Base-by-base conservation (phyloP, 306 rosid genomes). In the Erythrophleum fordii region DNA sequence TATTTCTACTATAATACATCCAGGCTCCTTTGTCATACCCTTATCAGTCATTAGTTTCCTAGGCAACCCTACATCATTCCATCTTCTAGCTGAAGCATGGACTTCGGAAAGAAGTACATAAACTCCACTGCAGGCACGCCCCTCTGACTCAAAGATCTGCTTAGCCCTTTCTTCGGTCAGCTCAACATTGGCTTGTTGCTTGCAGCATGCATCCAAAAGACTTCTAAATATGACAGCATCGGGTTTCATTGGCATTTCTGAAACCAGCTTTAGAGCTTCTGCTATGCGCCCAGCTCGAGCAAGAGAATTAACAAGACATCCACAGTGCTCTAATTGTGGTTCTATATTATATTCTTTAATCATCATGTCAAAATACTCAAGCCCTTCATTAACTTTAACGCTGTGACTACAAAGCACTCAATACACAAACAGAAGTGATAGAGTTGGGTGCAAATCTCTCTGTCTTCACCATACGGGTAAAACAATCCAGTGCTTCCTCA, bases 141-240 rank as follows among this genome's bases (percentile, higher is more conserved):
- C 91, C 65, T 81, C 85, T 28, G 89, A 79, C 49, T 86, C 84
- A 69, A 94, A 86, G 7, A 90, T 84, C 69, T 87, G 89, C 34
- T 79, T 80, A 31, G 92, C 93, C 72, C 90, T 68, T 89, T 87
- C 87, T 83, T 90, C 89, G 55, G 97, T 80, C 49, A 90, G 88
- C 91, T 94, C 97, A 69, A 94, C 74, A 31, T 86, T 83, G 52
- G 84, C 89, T 22, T 86, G 84, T 77, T 91, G 89, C 92, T 88
- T 92, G 81, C 84, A 86, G 81, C 91, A 92, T 69, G 93, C 93
- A 84, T 91, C 90, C 62, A 94, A 88, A 73, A 92, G 85, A 71
- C 97, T 86, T 91, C 97, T 92, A 94, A 95, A 91, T 29, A 92
- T 91, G n/a, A 92, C 87, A 48, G 55, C 87, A 83, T 94, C 97